phyloP scores from a whole-genome alignment of 768 basidiomycete species.

The Podaxis sp. region DNA sequence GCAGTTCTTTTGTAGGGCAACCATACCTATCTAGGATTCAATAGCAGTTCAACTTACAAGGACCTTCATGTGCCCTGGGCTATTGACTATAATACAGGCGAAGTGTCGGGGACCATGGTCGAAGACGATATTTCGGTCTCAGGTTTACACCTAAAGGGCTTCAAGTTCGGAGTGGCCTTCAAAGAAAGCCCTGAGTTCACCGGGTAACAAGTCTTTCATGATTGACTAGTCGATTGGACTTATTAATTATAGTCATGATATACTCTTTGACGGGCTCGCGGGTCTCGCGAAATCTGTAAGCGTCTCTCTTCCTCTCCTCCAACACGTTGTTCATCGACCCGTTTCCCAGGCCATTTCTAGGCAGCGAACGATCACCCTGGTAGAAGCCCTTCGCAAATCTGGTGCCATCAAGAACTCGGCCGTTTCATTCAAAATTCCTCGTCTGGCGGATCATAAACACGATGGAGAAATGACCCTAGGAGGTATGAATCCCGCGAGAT shows the following conservation, averaged over 20 bases:
- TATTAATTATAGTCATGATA: slow-evolving; percentile 24
- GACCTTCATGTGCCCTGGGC: slow-evolving; percentile 46
- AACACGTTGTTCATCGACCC: background rate
- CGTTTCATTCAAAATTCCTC: slow-evolving; percentile 79
- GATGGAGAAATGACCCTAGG: slow-evolving; percentile 87
- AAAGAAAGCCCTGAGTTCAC: slow-evolving; percentile 57
- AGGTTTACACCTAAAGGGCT: slow-evolving; percentile 48
- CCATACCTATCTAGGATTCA: slow-evolving; percentile 51
- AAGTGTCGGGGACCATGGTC: slow-evolving; percentile 56
- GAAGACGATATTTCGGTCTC: slow-evolving; percentile 59
- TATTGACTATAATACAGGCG: slow-evolving; percentile 54
- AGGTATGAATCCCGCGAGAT: slow-evolving; percentile 52
- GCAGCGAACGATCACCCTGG: slow-evolving; percentile 63
- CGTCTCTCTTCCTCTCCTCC: slow-evolving; percentile 7
- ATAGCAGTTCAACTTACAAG: slow-evolving; percentile 59
- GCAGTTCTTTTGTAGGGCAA: slow-evolving; percentile 27
- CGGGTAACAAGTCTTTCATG: slow-evolving; percentile 21
- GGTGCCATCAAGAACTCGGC: slow-evolving; percentile 64
- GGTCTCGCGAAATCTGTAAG: slow-evolving; percentile 56
- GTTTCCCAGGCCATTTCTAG: slow-evolving; percentile 54
- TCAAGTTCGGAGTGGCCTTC: slow-evolving; percentile 63
- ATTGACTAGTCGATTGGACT: background rate
- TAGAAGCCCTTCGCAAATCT: slow-evolving; percentile 62
- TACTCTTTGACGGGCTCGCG: slow-evolving; percentile 59
- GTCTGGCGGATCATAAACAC: slow-evolving; percentile 64